These are phyloP conservation scores for Xylaria palmicola DNA, from an alignment of 495 filamentous ascomycete genomes.

Conservation along the genomic window DNA sequence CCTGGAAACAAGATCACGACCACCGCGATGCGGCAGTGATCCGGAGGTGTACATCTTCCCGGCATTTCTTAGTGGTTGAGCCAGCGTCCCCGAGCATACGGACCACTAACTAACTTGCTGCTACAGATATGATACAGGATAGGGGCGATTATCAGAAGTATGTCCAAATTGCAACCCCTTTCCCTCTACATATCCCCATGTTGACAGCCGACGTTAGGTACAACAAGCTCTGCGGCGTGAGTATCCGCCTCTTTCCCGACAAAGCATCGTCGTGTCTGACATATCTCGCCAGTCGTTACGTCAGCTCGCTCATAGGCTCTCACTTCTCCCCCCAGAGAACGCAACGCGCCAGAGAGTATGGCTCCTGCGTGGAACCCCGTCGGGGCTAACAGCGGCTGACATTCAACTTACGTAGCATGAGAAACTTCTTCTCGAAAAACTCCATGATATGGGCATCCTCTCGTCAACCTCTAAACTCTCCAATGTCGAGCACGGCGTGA, in stretches of 20 bases:
- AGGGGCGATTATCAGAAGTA: constrained; percentile 79
- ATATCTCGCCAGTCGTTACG: constrained; percentile 58
- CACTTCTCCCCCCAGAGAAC: constrained; percentile 73
- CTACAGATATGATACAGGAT: constrained; percentile 71
- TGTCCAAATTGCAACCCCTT: constrained; percentile 40
- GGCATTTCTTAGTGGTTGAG: not conserved
- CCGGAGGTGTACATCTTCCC: constrained; percentile 55
- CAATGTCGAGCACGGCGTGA: constrained; percentile 80
- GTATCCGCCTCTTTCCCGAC: constrained; percentile 17
- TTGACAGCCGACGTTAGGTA: constrained; percentile 56
- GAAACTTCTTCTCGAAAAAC: constrained; percentile 78
- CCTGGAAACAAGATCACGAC: constrained; percentile 81
- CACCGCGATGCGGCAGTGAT: constrained; percentile 80
- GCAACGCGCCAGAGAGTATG: constrained; percentile 53
- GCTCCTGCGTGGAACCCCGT: not conserved
- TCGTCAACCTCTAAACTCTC: constrained; percentile 71
- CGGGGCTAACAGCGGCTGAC: not conserved
- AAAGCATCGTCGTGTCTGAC: constrained; percentile 20
- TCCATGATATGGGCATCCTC: constrained; percentile 87
- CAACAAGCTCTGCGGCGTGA: constrained; percentile 75
- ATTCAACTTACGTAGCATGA: constrained; percentile 63
- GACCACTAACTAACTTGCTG: not conserved
- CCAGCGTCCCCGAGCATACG: too few relatives aligned
- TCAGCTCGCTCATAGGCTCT: constrained; percentile 82
- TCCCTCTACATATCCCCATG: constrained; percentile 44